Base-by-base conservation (phyloP, 164 flowering plant genomes). In the Stephania cephalantha region DNA sequence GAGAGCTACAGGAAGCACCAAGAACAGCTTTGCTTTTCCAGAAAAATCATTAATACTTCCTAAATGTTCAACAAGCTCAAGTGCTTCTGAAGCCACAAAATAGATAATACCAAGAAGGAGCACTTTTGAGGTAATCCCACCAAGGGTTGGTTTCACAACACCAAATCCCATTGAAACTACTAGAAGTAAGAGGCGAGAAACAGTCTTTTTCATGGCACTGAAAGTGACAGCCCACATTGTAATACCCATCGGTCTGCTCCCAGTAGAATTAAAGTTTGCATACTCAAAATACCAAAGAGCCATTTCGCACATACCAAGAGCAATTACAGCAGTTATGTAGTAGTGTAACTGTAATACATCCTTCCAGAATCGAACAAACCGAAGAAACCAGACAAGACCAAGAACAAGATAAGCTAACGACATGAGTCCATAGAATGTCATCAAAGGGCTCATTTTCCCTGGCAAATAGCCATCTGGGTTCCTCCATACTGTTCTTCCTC, bases 251-350 rank as follows among this genome's bases (percentile, higher is more conserved):
- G 97, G 98, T 71, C 98, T 86, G 67, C 74, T 84, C 46, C 98
- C 98, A 77, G 97, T 88, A 15, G 89, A 84, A 79, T 91, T 90
- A 45, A 93, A 86, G 76, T 90, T 89, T 46, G 86, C 81, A 85
- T 90, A 93, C 55, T 91, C 95, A 75, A 85, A 93, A 77, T 91
- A 93, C 97, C 92, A 88, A 20, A 91, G 74, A 68, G 98, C 94
- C 98, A 88, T 87, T 80, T 93, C 98, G 79, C 88, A 87, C 98
- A 93, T 93, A 44, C 98, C 97, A 22, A 93, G 89, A 71, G 90
- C 95, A 85, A 93, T 93, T 6, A 93, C 98, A 15, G 86, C 78
- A 0, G 95, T 88, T 11, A 93, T 89, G 75, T 87, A 85, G 81
- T 87, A 83, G 69, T 89, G 98, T 77, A 93, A 77, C 77, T 88